Evolutionary conservation across 2,329 filamentous ascomycete genomes (phyloP).

Genomic region (Aspergillus aculeatus): DNA sequence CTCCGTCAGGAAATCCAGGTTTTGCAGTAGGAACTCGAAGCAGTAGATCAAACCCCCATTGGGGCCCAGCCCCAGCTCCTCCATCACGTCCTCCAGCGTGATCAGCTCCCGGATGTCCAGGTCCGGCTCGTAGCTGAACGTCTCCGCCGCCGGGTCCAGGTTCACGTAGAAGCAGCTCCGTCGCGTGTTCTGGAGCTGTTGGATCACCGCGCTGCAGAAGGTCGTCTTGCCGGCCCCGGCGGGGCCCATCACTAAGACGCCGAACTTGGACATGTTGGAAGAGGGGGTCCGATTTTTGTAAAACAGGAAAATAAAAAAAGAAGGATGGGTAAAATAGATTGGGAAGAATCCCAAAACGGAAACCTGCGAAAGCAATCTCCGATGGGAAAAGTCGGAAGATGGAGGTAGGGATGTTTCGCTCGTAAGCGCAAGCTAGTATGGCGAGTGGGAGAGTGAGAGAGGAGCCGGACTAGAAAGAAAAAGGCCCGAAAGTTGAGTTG

Average conservation of each 20-base stretch:
- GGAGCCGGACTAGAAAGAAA: background rate
- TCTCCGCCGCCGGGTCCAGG: constrained; percentile 92
- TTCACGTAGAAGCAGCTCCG: constrained; percentile 98
- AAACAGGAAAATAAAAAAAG: no score
- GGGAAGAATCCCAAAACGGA: background rate
- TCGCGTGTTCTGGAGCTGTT: constrained; percentile 83
- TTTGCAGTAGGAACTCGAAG: constrained; percentile 93
- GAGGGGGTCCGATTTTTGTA: background rate
- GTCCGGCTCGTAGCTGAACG: constrained; percentile 87
- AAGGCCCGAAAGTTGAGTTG: background rate
- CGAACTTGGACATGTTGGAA: constrained; percentile 80
- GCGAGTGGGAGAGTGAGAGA: background rate
- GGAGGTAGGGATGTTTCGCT: background rate
- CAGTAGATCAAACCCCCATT: constrained; percentile 95
- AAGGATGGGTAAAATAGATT: background rate
- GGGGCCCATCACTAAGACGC: constrained; percentile 91
- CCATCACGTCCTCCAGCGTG: constrained; percentile 92
- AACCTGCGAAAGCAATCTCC: background rate
- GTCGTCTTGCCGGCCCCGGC: constrained; percentile 96
- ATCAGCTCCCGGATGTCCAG: constrained; percentile 95
- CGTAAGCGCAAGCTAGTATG: background rate
- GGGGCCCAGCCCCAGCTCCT: constrained; percentile 84
- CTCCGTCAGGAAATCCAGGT: constrained; percentile 86
- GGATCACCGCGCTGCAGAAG: constrained; percentile 90
- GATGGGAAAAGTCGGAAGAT: background rate